Evolutionary conservation across 2,329 filamentous ascomycete genomes (phyloP), one percentile per base, ranked within the genome.

Genomic region (Capronia americana): DNA sequence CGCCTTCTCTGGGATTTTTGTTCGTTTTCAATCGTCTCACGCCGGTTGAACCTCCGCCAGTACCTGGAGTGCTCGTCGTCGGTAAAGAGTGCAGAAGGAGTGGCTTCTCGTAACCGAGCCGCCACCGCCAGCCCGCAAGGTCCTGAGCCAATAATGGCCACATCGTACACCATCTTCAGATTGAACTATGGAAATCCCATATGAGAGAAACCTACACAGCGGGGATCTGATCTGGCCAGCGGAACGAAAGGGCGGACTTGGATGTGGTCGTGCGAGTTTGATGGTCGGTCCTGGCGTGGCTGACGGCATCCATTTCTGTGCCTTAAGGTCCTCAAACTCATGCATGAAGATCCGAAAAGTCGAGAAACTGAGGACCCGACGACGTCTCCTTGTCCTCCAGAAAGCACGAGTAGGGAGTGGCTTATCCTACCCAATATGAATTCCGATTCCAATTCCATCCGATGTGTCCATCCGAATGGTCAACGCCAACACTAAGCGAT

Each of bases 51-150:
- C n/a, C 69, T 55, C 32, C 61, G 51, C 71, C 71, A 72, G 75
- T 91, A 94, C n/a, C 91, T 84, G 50, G 89, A 87, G 73, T 94
- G 91, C 74, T 94, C 92, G 71, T 92, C 90, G 74, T 94, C 91
- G 0, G 91, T 93, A 78, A 94, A 94, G 60, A 93, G 86, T 1
- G 91, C 90, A 0, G 89, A 91, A 0, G 91, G 91, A 0, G 90
- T 90, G 62, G 85, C 83, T 77, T 94, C 91, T 50, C 86, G 84
- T 1, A 94, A 83, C 3, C 91, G 85, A 1, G 90, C 87, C 8
- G 92, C 90, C 5, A 90, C 86, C 4, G 90, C 90, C 3, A 94
- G 86, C 4, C 91, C 90, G 70, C 88, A 90, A 3, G 91, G 90
- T 0, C 92, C 91, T 6, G 88, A 90, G 8, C 91, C 91, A 48